Conservation (phyloP, 2,329 filamentous ascomycete genomes). For the Aspergillus amoenus region DNA sequence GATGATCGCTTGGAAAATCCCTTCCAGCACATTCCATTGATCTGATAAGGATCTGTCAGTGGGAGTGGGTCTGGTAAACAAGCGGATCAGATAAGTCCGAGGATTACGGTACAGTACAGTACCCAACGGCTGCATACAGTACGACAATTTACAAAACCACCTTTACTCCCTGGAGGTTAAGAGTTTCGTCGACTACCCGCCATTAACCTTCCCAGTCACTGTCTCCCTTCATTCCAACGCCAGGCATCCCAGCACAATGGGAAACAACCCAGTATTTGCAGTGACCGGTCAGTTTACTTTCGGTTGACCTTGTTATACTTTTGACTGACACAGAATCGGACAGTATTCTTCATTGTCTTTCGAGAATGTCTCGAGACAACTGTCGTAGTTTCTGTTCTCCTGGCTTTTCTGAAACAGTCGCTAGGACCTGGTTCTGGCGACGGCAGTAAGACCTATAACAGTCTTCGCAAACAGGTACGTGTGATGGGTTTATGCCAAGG, state of each 20-base stretch:
- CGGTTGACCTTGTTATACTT: background rate
- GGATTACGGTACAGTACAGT: no score
- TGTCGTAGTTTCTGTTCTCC: constrained; percentile 83
- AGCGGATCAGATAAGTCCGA: no score
- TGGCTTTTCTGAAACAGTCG: constrained; percentile 81
- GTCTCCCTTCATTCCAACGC: no score
- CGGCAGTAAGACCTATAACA: constrained; percentile 65
- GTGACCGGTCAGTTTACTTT: constrained; percentile 12
- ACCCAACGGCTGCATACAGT: no score
- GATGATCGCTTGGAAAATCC: background rate
- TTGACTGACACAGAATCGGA: background rate
- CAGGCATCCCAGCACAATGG: no score
- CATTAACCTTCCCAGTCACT: no score
- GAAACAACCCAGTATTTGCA: constrained; percentile 11
- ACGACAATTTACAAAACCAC: no score
- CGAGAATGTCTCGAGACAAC: constrained; percentile 79
- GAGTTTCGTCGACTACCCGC: no score
- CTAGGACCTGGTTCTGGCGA: constrained; percentile 61
- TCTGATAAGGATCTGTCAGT: no score
- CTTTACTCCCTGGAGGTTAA: no score
- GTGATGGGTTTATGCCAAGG: background rate
- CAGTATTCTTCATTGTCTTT: constrained; percentile 86
- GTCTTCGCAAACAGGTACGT: constrained; percentile 61
- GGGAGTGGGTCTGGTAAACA: no score
- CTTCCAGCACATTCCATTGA: no score